Base-by-base conservation (phyloP, 1,284 basidiomycete species). In the Puccinia brachypodii region DNA sequence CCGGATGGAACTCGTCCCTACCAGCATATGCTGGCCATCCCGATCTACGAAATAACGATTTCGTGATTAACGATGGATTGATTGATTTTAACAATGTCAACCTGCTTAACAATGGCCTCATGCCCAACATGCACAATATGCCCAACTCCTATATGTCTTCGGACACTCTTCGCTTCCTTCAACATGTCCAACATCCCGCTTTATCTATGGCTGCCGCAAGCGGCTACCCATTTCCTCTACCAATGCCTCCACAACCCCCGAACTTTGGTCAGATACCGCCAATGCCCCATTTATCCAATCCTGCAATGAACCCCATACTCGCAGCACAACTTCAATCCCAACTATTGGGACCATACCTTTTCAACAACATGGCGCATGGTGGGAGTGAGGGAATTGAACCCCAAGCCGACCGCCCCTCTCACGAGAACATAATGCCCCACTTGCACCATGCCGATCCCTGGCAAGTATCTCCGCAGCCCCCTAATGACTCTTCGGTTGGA, bases 211-310 rank as follows among this genome's bases (percentile, higher is more conserved):
- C 64, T 56, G 47, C 60, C 25, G 64, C 42, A 36, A 78, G 71
- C n/a, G 62, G 62, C 22, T 78, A 78, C n/a, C 76, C 76, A 25
- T 78, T 69, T 33, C 58, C 60, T 44, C 50, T 44, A 9, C 76
- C 76, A 28, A 31, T 78, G 8, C 76, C 76, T 47, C 76, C n/a
- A n/a, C n/a, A 68, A 66, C 76, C 62, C 50, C 76, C 76, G 13
- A 66, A 50, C 19, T 78, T 78, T 42, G 76, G 76, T 16, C 76
- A 78, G 47, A 78, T 78, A 56, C 76, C 76, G 40, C 47, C 36
- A 28, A 53, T 64, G 42, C 62, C 47, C n/a, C 76, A 78, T 68
- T 44, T 78, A 50, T 22, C 36, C 66, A 78, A 78, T 53, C 25
- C 62, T n/a, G 42, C n/a, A 16, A 33, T 78, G 25, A 50, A 78